Percentiles rank a stretch among this genome's conserved stretches.
These are phyloP conservation scores for Viola odorata DNA, from an alignment of 345 rosid species.

Conservation along the genomic window DNA sequence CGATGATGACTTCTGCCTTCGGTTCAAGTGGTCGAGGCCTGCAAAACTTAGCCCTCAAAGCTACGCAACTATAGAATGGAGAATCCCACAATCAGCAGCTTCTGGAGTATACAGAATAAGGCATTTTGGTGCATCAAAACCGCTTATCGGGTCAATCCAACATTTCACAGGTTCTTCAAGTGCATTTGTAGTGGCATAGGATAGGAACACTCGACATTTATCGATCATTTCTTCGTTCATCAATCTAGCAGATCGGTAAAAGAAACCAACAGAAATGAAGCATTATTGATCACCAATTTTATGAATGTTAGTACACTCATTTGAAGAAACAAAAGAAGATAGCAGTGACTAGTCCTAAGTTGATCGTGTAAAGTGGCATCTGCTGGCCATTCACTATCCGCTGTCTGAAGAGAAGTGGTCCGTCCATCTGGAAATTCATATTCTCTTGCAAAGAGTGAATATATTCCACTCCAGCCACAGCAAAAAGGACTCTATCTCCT, in stretches of 20 bases:
- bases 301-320: no score
- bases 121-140: constrained; percentile 64
- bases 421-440: not conserved
- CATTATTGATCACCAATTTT: no score
- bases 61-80: constrained; percentile 76
- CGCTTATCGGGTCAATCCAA: constrained; percentile 39
- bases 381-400: no score
- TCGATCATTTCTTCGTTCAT: no score
- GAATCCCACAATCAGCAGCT: constrained; percentile 53
- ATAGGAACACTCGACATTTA: no score
- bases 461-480: no score
- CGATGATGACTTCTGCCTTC: constrained; percentile 83
- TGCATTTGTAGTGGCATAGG: constrained; percentile 50
- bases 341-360: no score
- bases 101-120: constrained; percentile 72
- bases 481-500: no score
- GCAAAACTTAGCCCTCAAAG: constrained; percentile 59
- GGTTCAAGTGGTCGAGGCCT: constrained; percentile 83
- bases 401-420: not conserved
- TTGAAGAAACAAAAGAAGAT: no score
- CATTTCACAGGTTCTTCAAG: constrained; percentile 65
- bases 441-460: not conserved
- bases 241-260: no score
- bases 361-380: no score
- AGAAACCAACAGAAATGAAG: no score